Base-by-base conservation (phyloP, 352 stramenopile genomes). In the Pythium scleroteichum region DNA sequence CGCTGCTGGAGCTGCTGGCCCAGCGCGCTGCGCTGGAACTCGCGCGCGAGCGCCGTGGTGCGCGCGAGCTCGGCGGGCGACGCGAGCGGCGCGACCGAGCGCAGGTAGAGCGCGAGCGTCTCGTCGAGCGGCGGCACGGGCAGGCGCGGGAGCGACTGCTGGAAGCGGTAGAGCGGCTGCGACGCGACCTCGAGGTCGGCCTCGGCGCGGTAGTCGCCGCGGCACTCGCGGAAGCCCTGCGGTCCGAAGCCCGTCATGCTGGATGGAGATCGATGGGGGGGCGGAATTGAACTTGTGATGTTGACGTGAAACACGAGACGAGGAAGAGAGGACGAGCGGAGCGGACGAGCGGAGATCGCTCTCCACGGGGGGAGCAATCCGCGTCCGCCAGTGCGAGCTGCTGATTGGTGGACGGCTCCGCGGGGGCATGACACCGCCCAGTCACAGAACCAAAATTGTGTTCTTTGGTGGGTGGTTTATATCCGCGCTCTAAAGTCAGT, bases 161-260 rank as follows among this genome's bases (percentile, higher is more conserved):
- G 96, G 61, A 90, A 91, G 48, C 65, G 69, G 72, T 96, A 96
- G 26, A 90, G 74, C 42, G 76, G 71, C 26, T 75, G 70, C 20
- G 77, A 74, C 12, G 72, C 16, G 50, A 74, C 55, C 47, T 93
- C 79, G 22, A 88, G 67, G 64, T 94, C 87, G 39, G 67, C 68
- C 58, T 93, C 82, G 26, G 85, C 69, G 59, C 87, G 88, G 50
- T 94, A 94, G 70, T 98, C 94, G 69, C 98, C 94, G 19, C 68
- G 76, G 72, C 98, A 98, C 60, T 98, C 90, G 71, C 97, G 97
- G 77, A 98, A 98, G 72, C 97, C 97, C 32, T 65, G 59, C 2
- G 78, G 62, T 49, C 73, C 76, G 64, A 80, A 90, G 24, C 23
- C 39, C 14, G 20, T 65, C 45, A 58, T 57, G 24, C 19, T 44